Evolutionary conservation across 73 alveolate species (phyloP).

Genomic region (Loxodes magnus): DNA sequence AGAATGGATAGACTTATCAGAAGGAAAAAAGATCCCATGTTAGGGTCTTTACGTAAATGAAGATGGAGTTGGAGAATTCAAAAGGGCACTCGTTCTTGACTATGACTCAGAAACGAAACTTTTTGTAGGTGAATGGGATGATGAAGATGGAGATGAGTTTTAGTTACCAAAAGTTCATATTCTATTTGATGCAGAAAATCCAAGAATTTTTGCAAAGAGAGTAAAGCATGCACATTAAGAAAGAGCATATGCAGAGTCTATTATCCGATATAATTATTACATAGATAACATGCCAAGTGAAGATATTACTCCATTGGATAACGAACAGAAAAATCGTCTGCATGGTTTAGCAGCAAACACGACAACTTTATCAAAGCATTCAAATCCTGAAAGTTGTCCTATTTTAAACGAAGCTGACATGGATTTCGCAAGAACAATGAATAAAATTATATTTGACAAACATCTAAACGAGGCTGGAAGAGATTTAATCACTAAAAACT

Average conservation of each 20-base stretch:
- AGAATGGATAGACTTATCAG: constrained; percentile 48
- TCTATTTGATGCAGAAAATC: constrained; percentile 74
- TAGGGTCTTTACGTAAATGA: constrained; percentile 54
- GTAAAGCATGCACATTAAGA: constrained; percentile 45
- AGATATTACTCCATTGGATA: constrained; percentile 62
- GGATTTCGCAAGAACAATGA: constrained; percentile 89
- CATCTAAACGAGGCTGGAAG: constrained; percentile 42
- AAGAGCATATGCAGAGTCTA: constrained; percentile 57
- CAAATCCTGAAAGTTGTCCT: constrained; percentile 33
- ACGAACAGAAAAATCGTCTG: constrained; percentile 52
- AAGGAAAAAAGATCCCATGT: constrained; percentile 23
- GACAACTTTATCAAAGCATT: constrained; percentile 79
- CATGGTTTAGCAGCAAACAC: constrained; percentile 19
- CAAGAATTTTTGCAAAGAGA: constrained; percentile 54
- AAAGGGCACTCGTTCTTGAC: constrained; percentile 24
- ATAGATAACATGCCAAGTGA: constrained; percentile 73
- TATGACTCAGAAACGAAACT: constrained; percentile 40
- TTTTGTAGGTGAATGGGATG: constrained; percentile 42
- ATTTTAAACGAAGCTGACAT: constrained; percentile 52
- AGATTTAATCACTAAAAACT: constrained; percentile 42
- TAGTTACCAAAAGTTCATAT: constrained; percentile 38
- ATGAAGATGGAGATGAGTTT: constrained; percentile 30
- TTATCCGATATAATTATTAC: constrained; percentile 57
- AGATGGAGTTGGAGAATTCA: constrained; percentile 54
- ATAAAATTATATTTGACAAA: constrained; percentile 84